Base-by-base conservation (phyloP, 176 grass and related monocot species). In the Coix lacrymajobi region DNA sequence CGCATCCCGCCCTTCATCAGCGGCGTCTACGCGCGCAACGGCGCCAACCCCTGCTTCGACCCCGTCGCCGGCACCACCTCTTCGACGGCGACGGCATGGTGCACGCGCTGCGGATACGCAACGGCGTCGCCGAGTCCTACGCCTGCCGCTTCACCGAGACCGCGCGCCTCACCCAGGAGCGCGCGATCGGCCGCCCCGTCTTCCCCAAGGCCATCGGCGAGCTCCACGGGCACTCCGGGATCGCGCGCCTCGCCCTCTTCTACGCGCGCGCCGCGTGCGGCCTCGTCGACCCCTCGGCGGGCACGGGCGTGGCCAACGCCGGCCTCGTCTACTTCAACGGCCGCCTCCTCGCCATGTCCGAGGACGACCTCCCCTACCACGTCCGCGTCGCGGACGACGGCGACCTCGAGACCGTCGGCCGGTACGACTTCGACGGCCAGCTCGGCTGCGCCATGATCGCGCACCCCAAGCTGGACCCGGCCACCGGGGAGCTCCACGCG, bases 21-120 rank as follows among this genome's bases (percentile, higher is more conserved):
- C 74, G 94, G 94, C 8, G 85, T 97, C 1, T 97, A 97, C 75
- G 92, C 92, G 13, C 87, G 94, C 39, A 97, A 97, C 92, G 94
- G 92, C 67, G 94, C 94, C 14, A 97, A 97, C 89, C 94, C 94
- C 11, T 77, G 77, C 85, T 92, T 97, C 71, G 89, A 94, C 71
- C 94, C 94, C 24, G 77, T 89, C 11, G 94, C 92, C 4, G 94
- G 6, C 92, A 97, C 87, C 94, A 97, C 87, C 87, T 97, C 34
- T 97, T 97, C 85, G 94, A 97, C 81, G 94, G 92, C 76, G 94
- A 97, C 72, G 94, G 94, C 69, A 97, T 97, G 94, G 89, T 97
- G 30, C 94, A 97, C 89, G 92, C 92, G 19, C 54, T 97, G 1
- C 64, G 71, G 7, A 89, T 94, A 26, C 73, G 84, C 38, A 92